phyloP scores from a whole-genome alignment of 305 asterid genomes.

The Solanum hybrid region DNA sequence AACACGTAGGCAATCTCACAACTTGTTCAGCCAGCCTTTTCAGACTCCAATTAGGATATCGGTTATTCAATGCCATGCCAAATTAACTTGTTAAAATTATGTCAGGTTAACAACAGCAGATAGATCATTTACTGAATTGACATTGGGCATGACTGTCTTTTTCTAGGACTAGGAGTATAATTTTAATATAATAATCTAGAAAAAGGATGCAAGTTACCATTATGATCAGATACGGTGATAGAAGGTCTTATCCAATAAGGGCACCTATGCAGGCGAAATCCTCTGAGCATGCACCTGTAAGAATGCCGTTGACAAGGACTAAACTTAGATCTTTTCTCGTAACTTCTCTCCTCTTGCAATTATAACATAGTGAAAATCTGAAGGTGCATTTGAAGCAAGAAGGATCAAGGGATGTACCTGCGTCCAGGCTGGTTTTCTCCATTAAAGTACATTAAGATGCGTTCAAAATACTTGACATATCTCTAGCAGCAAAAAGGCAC shows the following conservation, averaged over 20 bases:
- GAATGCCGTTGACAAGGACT: not conserved
- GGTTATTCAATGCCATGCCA: not conserved
- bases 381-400: not conserved
- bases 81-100: not conserved
- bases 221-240: conserved; percentile 81
- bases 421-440: conserved; percentile 99
- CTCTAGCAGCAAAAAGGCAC: conserved; percentile 37
- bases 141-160: not conserved
- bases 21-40: not conserved
- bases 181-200: not conserved
- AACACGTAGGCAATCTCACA: not conserved
- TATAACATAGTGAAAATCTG: not conserved
- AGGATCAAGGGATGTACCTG: conserved; percentile 40
- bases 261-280: conserved; percentile 91
- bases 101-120: not conserved
- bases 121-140: not conserved
- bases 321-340: not conserved
- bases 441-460: conserved; percentile 67
- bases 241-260: conserved; percentile 97
- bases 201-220: conserved; percentile 35
- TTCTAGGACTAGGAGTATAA: not conserved
- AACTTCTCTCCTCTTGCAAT: not conserved
- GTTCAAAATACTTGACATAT: conserved; percentile 98
- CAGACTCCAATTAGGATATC: not conserved
- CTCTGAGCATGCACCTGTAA: conserved; percentile 95